Evolutionary conservation across 1,284 basidiomycete genomes (phyloP), one percentile per base, ranked within the genome.

Genomic region (Cryptococcus jaspeensis): DNA sequence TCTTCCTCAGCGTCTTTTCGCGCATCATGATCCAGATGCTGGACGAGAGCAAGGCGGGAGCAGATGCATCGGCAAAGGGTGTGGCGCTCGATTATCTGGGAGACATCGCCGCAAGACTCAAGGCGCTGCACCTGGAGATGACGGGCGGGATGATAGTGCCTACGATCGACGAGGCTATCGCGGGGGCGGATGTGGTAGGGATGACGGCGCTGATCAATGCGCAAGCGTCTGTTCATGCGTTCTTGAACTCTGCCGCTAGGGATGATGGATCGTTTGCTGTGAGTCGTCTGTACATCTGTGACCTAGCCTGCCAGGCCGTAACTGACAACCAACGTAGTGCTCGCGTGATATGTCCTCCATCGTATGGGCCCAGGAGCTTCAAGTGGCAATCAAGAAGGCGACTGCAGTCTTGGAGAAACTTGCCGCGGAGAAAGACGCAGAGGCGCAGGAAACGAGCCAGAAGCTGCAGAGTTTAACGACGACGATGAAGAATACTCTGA

Each of bases 71-170:
- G 64, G 85, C 87, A 0, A 93, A 92, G 74, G 86, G 85, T 0
- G 85, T 97, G 58, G 91, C 93, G 0, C 80, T 98, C 23, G 95
- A 99, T 72, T 91, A 97, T 74, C 81, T 98, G 0, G 94, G 94
- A 7, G 81, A 88, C n/a, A 90, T 98, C 54, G 93, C 89, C 18
- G 88, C 92, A 1, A 84, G 85, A 43, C 81, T 98, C 40, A 84
- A 90, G 23, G 80, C 83, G 0, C 84, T 71, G 12, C 59, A 67
- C 15, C 25, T 70, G 2, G 57, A 63, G 23, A 66, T 67, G 61
- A 50, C 44, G 5, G 45, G 43, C 12, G 54, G 52, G 23, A 43
- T 32, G 1, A 37, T 56, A 20, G 50, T 71, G 52, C 81, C 81
- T 57, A 81, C 87, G 2, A 70, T 92, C 23, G 88, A 90, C 44